Evolutionary conservation across 495 filamentous ascomycete species (phyloP), one percentile per base, ranked within the genome.

Genomic region (Hypoxylon rickii): DNA sequence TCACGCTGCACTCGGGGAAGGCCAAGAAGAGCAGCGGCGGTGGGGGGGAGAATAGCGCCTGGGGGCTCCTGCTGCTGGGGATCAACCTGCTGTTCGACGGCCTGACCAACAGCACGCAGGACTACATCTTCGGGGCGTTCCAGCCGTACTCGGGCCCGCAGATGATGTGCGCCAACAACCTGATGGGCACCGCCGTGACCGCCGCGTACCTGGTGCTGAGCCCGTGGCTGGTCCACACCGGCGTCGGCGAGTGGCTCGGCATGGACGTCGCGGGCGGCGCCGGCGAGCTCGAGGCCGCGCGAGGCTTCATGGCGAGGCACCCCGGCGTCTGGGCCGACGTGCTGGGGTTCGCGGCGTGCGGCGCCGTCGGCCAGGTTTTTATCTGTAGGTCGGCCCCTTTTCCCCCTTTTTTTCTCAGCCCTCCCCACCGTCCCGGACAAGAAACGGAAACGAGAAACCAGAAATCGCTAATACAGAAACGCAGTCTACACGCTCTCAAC

Each of bases 101-200:
- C 45, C 79, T 98, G 51, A 97, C 93, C 36, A 98, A 98, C 70
- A 89, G 85, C 43, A 96, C 92, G 21, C 94, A 98, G 78, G 94
- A 98, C 71, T 86, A 96, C 70, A 90, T 98, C 73, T 97, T 97
- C 71, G 70, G 68, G 44, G 82, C 83, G 7, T 92, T 88, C 71
- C 84, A 83, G 57, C 80, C 83, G 15, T 96, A 92, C 71, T 79
- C 83, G 11, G 95, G 95, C 1, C 91, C 93, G 44, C 95, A 97
- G 82, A 97, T 98, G 94, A 98, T 98, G 94, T 90, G 90, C 52
- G 95, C 93, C n/a, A 89, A 96, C 65, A 97, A 97, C 64, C 70
- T 96, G 24, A 83, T 97, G 60, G 85, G 80, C 33, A 92, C 90
- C 0, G 54, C 80, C 22, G 70, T 97, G 42, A 97, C 91, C 2